These are phyloP conservation scores for Chalara sp. DNA, from an alignment of 2,329 filamentous ascomycete genomes.

Conservation along the genomic window DNA sequence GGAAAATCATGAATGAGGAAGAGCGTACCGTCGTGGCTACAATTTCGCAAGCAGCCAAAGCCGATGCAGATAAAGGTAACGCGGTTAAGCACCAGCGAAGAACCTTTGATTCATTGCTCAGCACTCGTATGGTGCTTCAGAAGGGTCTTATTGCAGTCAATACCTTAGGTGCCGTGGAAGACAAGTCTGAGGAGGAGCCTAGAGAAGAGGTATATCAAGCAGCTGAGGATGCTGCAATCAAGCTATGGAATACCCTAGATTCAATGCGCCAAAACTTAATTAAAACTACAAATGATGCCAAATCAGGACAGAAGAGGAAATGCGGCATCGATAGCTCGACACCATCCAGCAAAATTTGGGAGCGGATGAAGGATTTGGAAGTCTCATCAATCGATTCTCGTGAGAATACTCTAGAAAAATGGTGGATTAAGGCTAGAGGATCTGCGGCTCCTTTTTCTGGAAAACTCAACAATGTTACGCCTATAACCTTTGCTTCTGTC, in stretches of 20 bases:
- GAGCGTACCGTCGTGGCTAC: slow-evolving; percentile 60
- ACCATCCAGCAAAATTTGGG: slow-evolving; percentile 63
- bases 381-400: slow-evolving; percentile 51
- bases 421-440: slow-evolving; percentile 73
- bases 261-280: slow-evolving; percentile 57
- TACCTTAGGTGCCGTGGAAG: slow-evolving; percentile 49
- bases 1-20: slow-evolving; percentile 60
- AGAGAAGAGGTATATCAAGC: slow-evolving; percentile 53
- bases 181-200: slow-evolving; percentile 33
- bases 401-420: slow-evolving; percentile 74
- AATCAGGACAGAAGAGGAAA: slow-evolving; percentile 56
- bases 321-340: slow-evolving; percentile 46
- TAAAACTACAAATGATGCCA: slow-evolving; percentile 35
- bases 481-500: slow-evolving; percentile 59
- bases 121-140: slow-evolving; percentile 86
- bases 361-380: slow-evolving; percentile 62
- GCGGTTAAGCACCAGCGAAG: slow-evolving; percentile 83
- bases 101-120: slow-evolving; percentile 81
- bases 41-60: slow-evolving; percentile 55
- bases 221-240: slow-evolving; percentile 78
- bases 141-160: slow-evolving; percentile 83
- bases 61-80: slow-evolving; percentile 76
- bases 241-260: slow-evolving; percentile 77
- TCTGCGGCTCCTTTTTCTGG: slow-evolving; percentile 49
- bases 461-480: slow-evolving; percentile 45